Base-by-base conservation (phyloP, 345 rosid genomes). In the Sapria himalayana region DNA sequence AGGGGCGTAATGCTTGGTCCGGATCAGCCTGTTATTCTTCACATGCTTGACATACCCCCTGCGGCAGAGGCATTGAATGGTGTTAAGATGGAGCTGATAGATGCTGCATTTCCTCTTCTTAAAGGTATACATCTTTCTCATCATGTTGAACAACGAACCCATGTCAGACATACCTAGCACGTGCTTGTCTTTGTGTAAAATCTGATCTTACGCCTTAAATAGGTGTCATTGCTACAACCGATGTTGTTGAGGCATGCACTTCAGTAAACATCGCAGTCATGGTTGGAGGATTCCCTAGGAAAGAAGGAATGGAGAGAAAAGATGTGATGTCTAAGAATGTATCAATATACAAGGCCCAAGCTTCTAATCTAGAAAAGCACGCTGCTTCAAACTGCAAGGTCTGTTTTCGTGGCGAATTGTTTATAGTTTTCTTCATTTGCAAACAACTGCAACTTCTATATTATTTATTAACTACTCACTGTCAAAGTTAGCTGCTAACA, bases 231-330 rank as follows among this genome's bases (percentile, higher is more conserved):
- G 98, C 98, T 38, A 89, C 95, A 36, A 82, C 95, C 29, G 95
- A 89, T 57, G 95, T 45, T 36, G 69, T 89, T 42, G 98, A 89
- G 63, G 98, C 91, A 9, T 89, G 98, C 75, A 79, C 86, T 37
- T 85, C 85, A 31, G 98, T 89, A 44, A 72, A 47, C 15, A 25
- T 89, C 50, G 98, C 95, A 12, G 78, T 89, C 52, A 89, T 89
- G 98, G 98, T 89, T 43, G 98, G 98, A 60, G 98, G 98, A 15
- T 89, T 89, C 73, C 98, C 95, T 0, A 74, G 98, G 55, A 89
- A 89, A 48, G 98, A 89, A 67, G 98, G 98, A 22, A 89, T 89
- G 98, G 98, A 89, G 59, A 79, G 98, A 56, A 89, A 89, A 60
- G 98, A 89, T 69, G 98, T 89, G 19, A 89, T 89, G 98, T 58